Percentiles rank a stretch among this genome's conserved stretches.
phyloP scores from a whole-genome alignment of 1,284 basidiomycete genomes.

The Austropuccinia psidii region DNA sequence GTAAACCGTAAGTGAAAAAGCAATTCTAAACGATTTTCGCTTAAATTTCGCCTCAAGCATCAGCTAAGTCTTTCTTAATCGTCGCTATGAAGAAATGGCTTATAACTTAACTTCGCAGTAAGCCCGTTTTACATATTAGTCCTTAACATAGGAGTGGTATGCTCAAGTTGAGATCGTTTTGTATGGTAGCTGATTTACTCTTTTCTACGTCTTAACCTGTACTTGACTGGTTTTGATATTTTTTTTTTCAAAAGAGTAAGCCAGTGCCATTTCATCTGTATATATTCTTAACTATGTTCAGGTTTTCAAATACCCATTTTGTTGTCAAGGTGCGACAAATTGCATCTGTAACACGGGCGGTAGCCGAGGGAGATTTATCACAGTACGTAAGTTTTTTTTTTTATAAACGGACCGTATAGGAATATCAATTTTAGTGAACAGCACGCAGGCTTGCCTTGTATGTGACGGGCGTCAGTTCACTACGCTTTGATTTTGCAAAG shows the following conservation, averaged over 20 bases:
- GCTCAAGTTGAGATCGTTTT: too few relatives aligned
- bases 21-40: not conserved
- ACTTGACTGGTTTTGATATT: too few relatives aligned
- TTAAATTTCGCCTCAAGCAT: not conserved
- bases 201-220: too few relatives aligned
- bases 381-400: conserved; percentile 70
- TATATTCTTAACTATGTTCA: not conserved
- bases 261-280: not conserved
- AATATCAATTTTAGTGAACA: too few relatives aligned
- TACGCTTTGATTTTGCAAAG: too few relatives aligned
- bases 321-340: conserved; percentile 26
- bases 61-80: not conserved
- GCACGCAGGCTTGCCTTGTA: too few relatives aligned
- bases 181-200: too few relatives aligned
- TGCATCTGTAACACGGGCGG: conserved; percentile 53
- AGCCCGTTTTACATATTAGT: not conserved
- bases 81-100: conserved; percentile 23
- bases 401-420: too few relatives aligned
- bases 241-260: not conserved
- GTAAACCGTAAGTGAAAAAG: conserved; percentile 23
- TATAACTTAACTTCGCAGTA: conserved; percentile 36
- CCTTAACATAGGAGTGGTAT: not conserved
- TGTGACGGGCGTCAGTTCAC: too few relatives aligned
- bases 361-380: conserved; percentile 83
- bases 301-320: not conserved